These are phyloP conservation scores for Russula brevipes DNA, from an alignment of 768 basidiomycete species.

Conservation along the genomic window DNA sequence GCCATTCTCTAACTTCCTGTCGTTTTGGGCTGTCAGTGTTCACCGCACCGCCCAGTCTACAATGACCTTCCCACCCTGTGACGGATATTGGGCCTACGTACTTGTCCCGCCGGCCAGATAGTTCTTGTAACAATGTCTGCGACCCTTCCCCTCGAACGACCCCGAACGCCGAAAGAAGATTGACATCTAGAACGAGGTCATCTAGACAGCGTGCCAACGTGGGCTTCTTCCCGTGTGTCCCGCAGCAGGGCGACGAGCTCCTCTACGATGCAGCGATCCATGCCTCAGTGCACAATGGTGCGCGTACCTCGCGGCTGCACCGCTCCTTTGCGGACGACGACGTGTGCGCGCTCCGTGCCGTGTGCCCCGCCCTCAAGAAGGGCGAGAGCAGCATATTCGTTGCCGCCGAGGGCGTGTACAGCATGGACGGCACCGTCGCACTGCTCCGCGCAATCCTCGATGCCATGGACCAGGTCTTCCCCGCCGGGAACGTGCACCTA, in stretches of 20 bases:
- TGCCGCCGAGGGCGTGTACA: conserved; percentile 85
- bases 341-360: conserved; percentile 50
- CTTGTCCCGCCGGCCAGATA: conserved; percentile 70
- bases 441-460: conserved; percentile 39
- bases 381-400: conserved; percentile 59
- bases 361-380: conserved; percentile 66
- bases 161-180: too few relatives aligned
- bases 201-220: too few relatives aligned
- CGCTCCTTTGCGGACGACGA: conserved; percentile 65
- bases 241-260: conserved; percentile 70
- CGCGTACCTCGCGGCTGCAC: conserved; percentile 43
- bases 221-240: conserved; percentile 77
- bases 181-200: too few relatives aligned
- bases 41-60: conserved; percentile 48
- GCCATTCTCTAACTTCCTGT: neutral
- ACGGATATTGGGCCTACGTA: conserved; percentile 60
- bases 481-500: conserved; percentile 59
- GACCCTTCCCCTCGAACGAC: too few relatives aligned
- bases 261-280: conserved; percentile 87
- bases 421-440: conserved; percentile 90
- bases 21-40: neutral
- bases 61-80: conserved; percentile 71
- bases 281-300: conserved; percentile 87
- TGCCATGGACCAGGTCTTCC: conserved; percentile 55
- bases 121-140: conserved; percentile 67